Conservation (phyloP, 2,329 filamentous ascomycete species). For the Sclerotinia trifoliorum region DNA sequence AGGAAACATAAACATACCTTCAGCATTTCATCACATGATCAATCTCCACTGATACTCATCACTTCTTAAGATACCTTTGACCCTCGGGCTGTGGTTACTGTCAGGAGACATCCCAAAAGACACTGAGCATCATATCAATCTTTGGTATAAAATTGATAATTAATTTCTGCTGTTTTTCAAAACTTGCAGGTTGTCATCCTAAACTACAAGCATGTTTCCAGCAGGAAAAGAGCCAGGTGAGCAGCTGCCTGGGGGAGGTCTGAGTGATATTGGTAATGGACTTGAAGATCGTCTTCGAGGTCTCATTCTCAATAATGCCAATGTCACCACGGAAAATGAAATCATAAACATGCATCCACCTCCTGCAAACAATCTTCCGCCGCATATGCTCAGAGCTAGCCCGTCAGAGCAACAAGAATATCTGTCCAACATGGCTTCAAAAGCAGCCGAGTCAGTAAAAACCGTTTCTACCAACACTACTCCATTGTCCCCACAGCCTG, state of each 20-base stretch:
- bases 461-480: constrained; percentile 29
- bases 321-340: constrained; percentile 13
- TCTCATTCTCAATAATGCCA: constrained; percentile 57
- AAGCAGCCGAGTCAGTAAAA: neutral
- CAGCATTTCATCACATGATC: neutral
- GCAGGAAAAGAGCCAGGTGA: constrained; percentile 8
- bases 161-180: neutral
- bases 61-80: neutral
- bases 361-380: constrained; percentile 27
- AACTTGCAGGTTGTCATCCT: neutral
- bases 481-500: constrained; percentile 31
- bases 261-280: constrained; percentile 26
- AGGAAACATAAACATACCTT: neutral
- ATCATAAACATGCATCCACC: constrained; percentile 32
- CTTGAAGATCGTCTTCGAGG: constrained; percentile 59
- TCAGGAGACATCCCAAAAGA: neutral
- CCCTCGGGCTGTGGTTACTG: neutral
- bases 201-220: constrained; percentile 20
- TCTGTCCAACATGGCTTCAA: constrained; percentile 21
- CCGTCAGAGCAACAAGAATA: constrained; percentile 31
- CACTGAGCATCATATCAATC: neutral
- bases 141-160: neutral
- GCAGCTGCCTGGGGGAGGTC: neutral
- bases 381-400: constrained; percentile 31
- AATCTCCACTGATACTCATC: neutral